Evolutionary conservation across 2,329 filamentous ascomycete genomes (phyloP).

Genomic region (Arthroderma uncinatum): DNA sequence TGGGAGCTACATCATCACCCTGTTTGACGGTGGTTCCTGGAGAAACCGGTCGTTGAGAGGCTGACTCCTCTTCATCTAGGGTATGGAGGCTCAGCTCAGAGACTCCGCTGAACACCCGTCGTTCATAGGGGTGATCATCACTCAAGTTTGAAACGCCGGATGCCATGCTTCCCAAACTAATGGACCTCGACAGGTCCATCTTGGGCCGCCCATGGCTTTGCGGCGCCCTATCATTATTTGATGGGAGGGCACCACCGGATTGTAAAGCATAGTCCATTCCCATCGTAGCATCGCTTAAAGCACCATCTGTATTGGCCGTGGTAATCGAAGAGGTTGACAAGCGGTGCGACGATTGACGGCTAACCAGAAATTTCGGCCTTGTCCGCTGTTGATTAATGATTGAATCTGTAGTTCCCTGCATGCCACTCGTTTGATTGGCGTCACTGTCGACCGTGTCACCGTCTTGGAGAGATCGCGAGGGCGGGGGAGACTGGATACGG

Average conservation of each 20-base stretch:
- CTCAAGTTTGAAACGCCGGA: constrained; percentile 55
- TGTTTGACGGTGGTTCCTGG: constrained; percentile 26
- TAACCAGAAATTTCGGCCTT: constrained; percentile 46
- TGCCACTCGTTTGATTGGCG: constrained; percentile 18
- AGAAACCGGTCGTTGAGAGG: constrained; percentile 29
- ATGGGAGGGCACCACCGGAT: constrained; percentile 62
- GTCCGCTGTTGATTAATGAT: constrained; percentile 25
- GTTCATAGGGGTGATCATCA: constrained; percentile 37
- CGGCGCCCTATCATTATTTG: constrained; percentile 17
- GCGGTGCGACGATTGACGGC: constrained; percentile 46
- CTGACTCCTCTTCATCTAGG: constrained; percentile 48
- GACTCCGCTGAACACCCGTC: constrained; percentile 30
- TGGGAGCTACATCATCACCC: constrained; percentile 40
- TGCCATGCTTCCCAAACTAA: constrained; percentile 81
- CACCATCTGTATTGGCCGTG: constrained; percentile 47
- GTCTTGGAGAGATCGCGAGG: background rate
- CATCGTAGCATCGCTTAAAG: constrained; percentile 60
- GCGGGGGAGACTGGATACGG: constrained; percentile 5
- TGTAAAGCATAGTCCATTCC: constrained; percentile 73
- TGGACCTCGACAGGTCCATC: constrained; percentile 55
- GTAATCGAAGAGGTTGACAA: constrained; percentile 48
- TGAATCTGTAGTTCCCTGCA: constrained; percentile 16
- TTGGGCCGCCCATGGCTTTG: constrained; percentile 30
- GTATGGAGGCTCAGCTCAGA: constrained; percentile 43
- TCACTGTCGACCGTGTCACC: constrained; percentile 10